These are phyloP conservation scores for Puccinia polysora DNA, from an alignment of 1,284 basidiomycete genomes.

Conservation along the genomic window DNA sequence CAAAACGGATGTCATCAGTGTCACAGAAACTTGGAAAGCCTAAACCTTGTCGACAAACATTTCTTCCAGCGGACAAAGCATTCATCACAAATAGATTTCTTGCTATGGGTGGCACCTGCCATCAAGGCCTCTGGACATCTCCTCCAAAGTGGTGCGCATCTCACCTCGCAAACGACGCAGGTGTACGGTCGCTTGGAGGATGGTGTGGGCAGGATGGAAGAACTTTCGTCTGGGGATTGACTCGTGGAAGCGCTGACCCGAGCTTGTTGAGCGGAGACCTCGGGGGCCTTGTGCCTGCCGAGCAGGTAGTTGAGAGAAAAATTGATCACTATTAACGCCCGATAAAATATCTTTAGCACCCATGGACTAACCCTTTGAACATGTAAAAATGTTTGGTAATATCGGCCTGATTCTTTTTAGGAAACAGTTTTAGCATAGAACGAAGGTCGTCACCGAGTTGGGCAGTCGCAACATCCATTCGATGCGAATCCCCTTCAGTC, in stretches of 20 bases:
- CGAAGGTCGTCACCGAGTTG: constrained; percentile 40
- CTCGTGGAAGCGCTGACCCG: constrained; percentile 23
- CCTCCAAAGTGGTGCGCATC: constrained; percentile 20
- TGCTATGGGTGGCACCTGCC: constrained; percentile 27
- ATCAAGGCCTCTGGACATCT: constrained; percentile 42
- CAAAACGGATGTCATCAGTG: background rate
- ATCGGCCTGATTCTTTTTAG: constrained; percentile 29
- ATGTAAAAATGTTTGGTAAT: constrained; percentile 40
- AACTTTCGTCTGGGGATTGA: constrained; percentile 34
- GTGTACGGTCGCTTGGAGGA: constrained; percentile 38
- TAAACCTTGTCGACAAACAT: constrained; percentile 18
- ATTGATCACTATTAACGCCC: background rate
- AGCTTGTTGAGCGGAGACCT: constrained; percentile 24
- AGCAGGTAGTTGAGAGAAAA: no score
- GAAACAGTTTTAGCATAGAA: constrained; percentile 32
- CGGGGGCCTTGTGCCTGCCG: constrained; percentile 29
- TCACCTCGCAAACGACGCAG: constrained; percentile 40
- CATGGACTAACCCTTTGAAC: constrained; percentile 43
- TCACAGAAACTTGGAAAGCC: background rate
- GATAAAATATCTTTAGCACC: background rate
- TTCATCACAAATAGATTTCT: constrained; percentile 42
- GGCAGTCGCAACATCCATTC: constrained; percentile 19
- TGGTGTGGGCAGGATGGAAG: constrained; percentile 19
- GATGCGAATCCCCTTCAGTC: constrained; percentile 41
- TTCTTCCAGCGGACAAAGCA: constrained; percentile 39